Conservation (phyloP, 179 eudicot species). For the Amaranthus tricolor region DNA sequence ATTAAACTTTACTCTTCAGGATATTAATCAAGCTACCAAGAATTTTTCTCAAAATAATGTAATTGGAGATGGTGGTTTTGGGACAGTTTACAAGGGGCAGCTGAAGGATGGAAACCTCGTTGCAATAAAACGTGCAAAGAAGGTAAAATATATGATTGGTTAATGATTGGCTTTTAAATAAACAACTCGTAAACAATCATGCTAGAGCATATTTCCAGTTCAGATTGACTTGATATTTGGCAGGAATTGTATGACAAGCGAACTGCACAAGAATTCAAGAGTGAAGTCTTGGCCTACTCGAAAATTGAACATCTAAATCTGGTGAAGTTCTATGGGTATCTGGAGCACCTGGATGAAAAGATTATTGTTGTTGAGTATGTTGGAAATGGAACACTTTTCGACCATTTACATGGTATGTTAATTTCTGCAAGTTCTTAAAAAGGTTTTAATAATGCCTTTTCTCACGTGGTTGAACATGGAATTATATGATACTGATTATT, state of each 20-base stretch:
- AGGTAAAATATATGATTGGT: conserved; percentile 35
- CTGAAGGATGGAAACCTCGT: conserved; percentile 60
- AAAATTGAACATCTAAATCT: conserved; percentile 71
- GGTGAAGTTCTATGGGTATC: conserved; percentile 59
- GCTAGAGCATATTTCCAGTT: not conserved
- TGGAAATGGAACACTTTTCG: conserved; percentile 66
- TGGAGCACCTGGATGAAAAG: conserved; percentile 59
- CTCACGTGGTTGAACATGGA: not conserved
- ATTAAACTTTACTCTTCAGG: conserved; percentile 46
- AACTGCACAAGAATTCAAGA: conserved; percentile 52
- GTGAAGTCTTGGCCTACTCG: conserved; percentile 59
- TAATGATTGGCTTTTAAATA: conserved; percentile 8
- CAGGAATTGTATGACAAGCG: conserved; percentile 44
- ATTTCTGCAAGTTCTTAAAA: conserved; percentile 2
- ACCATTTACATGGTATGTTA: conserved; percentile 67
- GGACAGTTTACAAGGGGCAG: conserved; percentile 63
- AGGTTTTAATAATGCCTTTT: not conserved
- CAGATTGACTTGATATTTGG: conserved; percentile 14
- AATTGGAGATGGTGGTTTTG: conserved; percentile 75
- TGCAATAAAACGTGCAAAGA: conserved; percentile 70
- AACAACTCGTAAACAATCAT: not conserved
- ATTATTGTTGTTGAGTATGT: conserved; percentile 67
- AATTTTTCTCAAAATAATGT: conserved; percentile 50
- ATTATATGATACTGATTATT: not conserved
- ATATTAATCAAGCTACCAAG: conserved; percentile 57